phyloP scores from a whole-genome alignment of 352 stramenopile genomes.

The Pythium chondricola region DNA sequence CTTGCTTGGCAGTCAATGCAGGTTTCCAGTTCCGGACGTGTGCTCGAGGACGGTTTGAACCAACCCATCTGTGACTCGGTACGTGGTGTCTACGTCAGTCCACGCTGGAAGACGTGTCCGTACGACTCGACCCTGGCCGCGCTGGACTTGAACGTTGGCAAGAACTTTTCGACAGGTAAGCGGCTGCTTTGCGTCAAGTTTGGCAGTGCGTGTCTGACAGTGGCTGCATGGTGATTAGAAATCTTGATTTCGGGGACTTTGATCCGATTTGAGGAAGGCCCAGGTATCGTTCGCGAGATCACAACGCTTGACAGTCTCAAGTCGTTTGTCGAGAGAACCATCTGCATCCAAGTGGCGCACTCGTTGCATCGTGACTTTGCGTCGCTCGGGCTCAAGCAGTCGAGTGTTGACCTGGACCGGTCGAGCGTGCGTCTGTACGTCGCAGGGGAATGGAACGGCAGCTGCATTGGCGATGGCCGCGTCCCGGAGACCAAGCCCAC shows the following conservation, averaged over 20 bases:
- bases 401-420: conserved; percentile 66
- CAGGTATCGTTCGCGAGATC: conserved; percentile 50
- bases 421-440: conserved; percentile 69
- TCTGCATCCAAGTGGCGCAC: conserved; percentile 70
- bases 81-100: conserved; percentile 64
- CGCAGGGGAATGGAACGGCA: conserved; percentile 76
- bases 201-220: too few relatives aligned
- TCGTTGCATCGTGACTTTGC: conserved; percentile 61
- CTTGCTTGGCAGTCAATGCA: conserved; percentile 59
- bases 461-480: conserved; percentile 78
- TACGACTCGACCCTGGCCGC: conserved; percentile 71
- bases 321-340: conserved; percentile 64
- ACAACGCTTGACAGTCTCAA: conserved; percentile 50
- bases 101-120: conserved; percentile 77
- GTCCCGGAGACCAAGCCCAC: conserved; percentile 67
- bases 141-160: conserved; percentile 78
- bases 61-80: conserved; percentile 83
- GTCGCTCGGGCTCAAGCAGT: conserved; percentile 76
- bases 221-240: conserved; percentile 41
- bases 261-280: conserved; percentile 64
- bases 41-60: conserved; percentile 70
- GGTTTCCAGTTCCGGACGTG: conserved; percentile 43
- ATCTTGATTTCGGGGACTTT: conserved; percentile 71
- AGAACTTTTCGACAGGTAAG: conserved; percentile 71
- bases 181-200: background rate